Evolutionary conservation across 352 stramenopile species (phyloP).

Genomic region (Phytophthora megakarya): DNA sequence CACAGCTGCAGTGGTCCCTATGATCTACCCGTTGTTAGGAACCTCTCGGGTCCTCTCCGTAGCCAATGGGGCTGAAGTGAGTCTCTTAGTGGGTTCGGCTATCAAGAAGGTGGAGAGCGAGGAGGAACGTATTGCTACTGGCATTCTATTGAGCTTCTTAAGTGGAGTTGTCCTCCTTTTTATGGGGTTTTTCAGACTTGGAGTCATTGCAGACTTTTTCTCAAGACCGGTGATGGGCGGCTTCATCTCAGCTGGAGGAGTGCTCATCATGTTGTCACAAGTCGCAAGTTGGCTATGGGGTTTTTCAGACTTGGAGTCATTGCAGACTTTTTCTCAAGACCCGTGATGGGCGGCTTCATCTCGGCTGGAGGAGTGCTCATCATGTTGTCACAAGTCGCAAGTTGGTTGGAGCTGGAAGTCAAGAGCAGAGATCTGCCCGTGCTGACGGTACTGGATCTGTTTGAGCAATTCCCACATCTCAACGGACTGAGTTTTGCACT

Average conservation of each 20-base stretch:
- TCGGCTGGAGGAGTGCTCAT: slow-evolving; percentile 71
- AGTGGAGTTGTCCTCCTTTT: slow-evolving; percentile 61
- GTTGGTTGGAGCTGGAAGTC: slow-evolving; percentile 64
- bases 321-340: slow-evolving; percentile 75
- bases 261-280: slow-evolving; percentile 77
- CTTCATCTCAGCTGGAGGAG: slow-evolving; percentile 66
- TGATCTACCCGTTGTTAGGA: slow-evolving; percentile 78
- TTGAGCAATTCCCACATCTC: slow-evolving; percentile 46
- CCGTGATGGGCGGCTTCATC: slow-evolving; percentile 77
- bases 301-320: slow-evolving; percentile 64
- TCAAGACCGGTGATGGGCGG: slow-evolving; percentile 75
- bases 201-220: slow-evolving; percentile 72
- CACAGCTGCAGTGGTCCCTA: slow-evolving; percentile 65
- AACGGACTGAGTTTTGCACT: slow-evolving; percentile 62
- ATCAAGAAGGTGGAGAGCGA: slow-evolving; percentile 55
- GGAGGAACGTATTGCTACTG: slow-evolving; percentile 63
- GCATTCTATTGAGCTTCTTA: slow-evolving; percentile 78
- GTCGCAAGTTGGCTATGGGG: slow-evolving; percentile 60
- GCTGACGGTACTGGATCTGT: slow-evolving; percentile 60
- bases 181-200: slow-evolving; percentile 62
- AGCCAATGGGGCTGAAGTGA: slow-evolving; percentile 69
- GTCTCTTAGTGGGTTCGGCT: slow-evolving; percentile 64
- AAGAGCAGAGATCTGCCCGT: slow-evolving; percentile 55
- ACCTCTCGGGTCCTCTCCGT: slow-evolving; percentile 67
- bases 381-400: slow-evolving; percentile 64